Evolutionary conservation across 2,329 filamentous ascomycete species (phyloP), one percentile per base, ranked within the genome.

Genomic region (Dissoconium aciculare): DNA sequence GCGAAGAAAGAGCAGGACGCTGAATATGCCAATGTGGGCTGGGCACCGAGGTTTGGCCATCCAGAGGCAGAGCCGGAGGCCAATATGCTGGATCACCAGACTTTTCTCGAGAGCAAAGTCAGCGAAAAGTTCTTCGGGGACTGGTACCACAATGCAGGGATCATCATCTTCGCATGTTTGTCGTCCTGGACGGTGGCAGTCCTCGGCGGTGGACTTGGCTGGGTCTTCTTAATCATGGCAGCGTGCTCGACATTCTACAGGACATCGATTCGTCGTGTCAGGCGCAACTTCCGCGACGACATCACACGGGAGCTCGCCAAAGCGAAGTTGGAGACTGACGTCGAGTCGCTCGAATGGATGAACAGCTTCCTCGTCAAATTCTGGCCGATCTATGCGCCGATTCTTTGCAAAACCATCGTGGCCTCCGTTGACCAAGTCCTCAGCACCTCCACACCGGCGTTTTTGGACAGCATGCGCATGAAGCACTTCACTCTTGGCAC

Each of bases 291-390:
- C 56, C 76, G 87, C 36, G 89, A 98, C 58, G 89, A 98, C 51
- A 71, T 98, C 43, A 78, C 77, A 37, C 77, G 89, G 32, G 85
- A 94, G 55, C 68, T 94, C 66, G 76, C 78, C 9, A 80, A 94
- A 57, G 78, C 77, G 56, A 80, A 70, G 47, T 64, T 98, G 32
- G 89, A 95, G 46, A 89, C 75, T 5, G 89, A 98, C 45, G 74
- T 74, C 15, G 89, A 98, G 58, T 89, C 80, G 34, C 64, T 98
- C 28, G 89, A 98, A 56, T 98, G 89, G 89, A 95, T 98, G 56
- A 98, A 98, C 65, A 92, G 83, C 46, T 98, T 98, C 61, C 55
- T 98, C 46, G 74, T 91, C 59, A 98, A 98, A 55, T 98, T 98
- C 62, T 98, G 89, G 89, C 89, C 89, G 39, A 98, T 98, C 49